Conservation (phyloP, 2,329 filamentous ascomycete genomes). For the Ploettnerulaceae sp. region DNA sequence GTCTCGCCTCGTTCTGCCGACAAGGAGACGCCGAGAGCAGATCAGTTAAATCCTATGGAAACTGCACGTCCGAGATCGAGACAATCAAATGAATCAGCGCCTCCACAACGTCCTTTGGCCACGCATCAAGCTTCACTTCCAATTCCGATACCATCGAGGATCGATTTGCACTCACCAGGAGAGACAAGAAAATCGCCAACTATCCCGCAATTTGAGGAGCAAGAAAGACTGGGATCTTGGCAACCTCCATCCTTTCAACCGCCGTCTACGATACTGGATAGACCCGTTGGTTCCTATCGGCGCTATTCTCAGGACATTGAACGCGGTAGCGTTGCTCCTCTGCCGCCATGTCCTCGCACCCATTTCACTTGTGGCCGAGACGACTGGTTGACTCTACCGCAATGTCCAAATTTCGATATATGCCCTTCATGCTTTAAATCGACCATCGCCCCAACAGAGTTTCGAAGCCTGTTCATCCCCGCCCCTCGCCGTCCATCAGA, state of each 20-base stretch:
- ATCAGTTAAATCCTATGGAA: constrained; percentile 27
- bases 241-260: constrained; percentile 44
- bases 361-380: constrained; percentile 56
- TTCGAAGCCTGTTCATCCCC: constrained; percentile 60
- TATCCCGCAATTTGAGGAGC: constrained; percentile 20
- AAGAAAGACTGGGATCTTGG: constrained; percentile 35
- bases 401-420: constrained; percentile 68
- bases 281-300: constrained; percentile 44
- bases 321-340: constrained; percentile 40
- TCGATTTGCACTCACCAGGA: constrained; percentile 20
- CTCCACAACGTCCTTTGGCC: constrained; percentile 2
- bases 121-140: constrained; percentile 17
- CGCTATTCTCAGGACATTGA: constrained; percentile 51
- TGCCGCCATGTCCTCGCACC: constrained; percentile 67
- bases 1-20: constrained; percentile 27
- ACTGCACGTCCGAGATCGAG: constrained; percentile 19
- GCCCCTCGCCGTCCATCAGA: constrained; percentile 53
- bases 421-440: constrained; percentile 75
- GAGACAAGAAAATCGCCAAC: constrained; percentile 19
- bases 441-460: constrained; percentile 64
- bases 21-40: constrained; percentile 18
- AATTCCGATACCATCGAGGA: constrained; percentile 25
- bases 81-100: constrained; percentile 17
- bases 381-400: constrained; percentile 77
- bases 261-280: constrained; percentile 33